phyloP scores from a whole-genome alignment of 2,329 filamentous ascomycete species.

The Phialophora verrucosa region DNA sequence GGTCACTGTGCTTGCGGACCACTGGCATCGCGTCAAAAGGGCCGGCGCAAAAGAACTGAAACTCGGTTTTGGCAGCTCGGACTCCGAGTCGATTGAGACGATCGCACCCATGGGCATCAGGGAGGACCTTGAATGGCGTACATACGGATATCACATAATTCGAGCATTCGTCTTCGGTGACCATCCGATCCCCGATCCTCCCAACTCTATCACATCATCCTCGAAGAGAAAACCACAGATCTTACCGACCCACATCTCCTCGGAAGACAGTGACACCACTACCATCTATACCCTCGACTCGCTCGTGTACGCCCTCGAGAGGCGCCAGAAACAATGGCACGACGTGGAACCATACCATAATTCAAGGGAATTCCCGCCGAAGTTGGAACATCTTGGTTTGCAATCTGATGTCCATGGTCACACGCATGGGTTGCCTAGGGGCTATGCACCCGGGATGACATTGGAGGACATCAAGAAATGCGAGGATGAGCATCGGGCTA shows the following conservation, averaged over 20 bases:
- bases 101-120: conserved; percentile 16
- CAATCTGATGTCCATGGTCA: background rate
- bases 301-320: conserved; percentile 50
- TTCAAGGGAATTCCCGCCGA: conserved; percentile 29
- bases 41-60: conserved; percentile 47
- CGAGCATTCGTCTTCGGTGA: conserved; percentile 38
- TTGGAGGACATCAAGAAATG: conserved; percentile 25
- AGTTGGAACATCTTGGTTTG: conserved; percentile 12
- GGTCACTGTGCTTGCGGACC: conserved; percentile 52
- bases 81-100: background rate
- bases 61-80: conserved; percentile 48
- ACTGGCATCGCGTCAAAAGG: conserved; percentile 50
- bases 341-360: conserved; percentile 24
- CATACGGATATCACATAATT: conserved; percentile 42
- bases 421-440: conserved; percentile 21
- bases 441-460: conserved; percentile 32
- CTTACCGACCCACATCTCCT: conserved; percentile 15
- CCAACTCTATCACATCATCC: conserved; percentile 9
- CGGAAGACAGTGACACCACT: conserved; percentile 2
- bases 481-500: conserved; percentile 23
- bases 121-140: conserved; percentile 42
- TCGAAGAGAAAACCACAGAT: conserved; percentile 13
- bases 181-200: conserved; percentile 27
- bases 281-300: conserved; percentile 42
- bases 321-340: conserved; percentile 53